These are phyloP conservation scores for Coemansia furcata DNA, from an alignment of 192 early-diverging fungal species.

Conservation along the genomic window DNA sequence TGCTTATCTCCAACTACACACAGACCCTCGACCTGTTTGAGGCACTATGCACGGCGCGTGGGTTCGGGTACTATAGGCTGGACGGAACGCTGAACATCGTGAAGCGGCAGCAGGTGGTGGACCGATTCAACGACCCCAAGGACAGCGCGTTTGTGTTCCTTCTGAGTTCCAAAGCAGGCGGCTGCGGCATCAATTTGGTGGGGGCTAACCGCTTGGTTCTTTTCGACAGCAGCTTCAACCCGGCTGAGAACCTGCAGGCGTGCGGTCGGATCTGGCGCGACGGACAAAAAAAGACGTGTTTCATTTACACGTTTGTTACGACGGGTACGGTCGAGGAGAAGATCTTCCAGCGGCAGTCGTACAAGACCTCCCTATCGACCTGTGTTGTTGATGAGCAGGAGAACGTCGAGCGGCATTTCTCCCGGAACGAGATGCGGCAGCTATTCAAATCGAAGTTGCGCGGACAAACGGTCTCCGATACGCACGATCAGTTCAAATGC, in stretches of 20 bases:
- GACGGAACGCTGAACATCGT: slow-evolving; percentile 90
- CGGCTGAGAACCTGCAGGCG: slow-evolving; percentile 94
- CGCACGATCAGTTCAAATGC: slow-evolving; percentile 98
- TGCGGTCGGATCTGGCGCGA: slow-evolving; percentile 89
- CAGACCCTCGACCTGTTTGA: slow-evolving; percentile 96
- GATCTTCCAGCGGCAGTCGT: slow-evolving; percentile 92
- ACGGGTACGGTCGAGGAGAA: slow-evolving; percentile 99
- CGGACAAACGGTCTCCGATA: slow-evolving; percentile 68
- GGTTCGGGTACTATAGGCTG: slow-evolving; percentile 75
- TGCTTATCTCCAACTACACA: slow-evolving; percentile 98
- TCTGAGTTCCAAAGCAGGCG: slow-evolving; percentile 96
- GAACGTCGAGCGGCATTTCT: slow-evolving; percentile 94
- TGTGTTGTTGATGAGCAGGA: slow-evolving; percentile 95
- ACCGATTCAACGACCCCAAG: slow-evolving; percentile 92
- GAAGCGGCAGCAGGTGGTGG: slow-evolving; percentile 95
- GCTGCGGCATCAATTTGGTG: slow-evolving; percentile 97
- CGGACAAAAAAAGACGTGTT: slow-evolving; percentile 82
- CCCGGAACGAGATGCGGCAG: slow-evolving; percentile 81
- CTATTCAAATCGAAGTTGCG: slow-evolving; percentile 81
- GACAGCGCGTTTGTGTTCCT: slow-evolving; percentile 89
- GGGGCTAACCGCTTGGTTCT: slow-evolving; percentile 96
- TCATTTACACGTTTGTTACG: slow-evolving; percentile 95
- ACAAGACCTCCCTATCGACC: slow-evolving; percentile 81
- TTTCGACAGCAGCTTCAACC: slow-evolving; percentile 90
- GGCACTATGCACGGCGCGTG: slow-evolving; percentile 72